Base-by-base conservation (phyloP, 2,329 filamentous ascomycete genomes). In the Niveomyces coronatus region DNA sequence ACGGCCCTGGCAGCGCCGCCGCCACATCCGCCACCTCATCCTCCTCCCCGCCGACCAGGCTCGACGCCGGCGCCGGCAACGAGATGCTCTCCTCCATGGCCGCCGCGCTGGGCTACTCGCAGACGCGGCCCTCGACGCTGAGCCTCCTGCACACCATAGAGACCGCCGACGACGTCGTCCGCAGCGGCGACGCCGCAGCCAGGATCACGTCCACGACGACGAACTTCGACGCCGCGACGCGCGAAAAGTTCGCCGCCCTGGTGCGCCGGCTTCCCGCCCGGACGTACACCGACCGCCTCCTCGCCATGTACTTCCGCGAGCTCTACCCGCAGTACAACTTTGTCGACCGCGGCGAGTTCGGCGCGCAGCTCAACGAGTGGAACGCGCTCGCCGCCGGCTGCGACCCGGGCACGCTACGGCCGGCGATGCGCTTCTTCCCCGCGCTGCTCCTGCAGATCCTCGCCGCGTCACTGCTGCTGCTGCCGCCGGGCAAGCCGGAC, bases 321-420 rank as follows among this genome's bases (percentile, higher is more conserved):
- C 66, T 76, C 50, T 78, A 79, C 52, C 73, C 67, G 63, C 68
- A 73, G 40, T 79, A 79, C 53, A 69, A 64, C 45, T 56, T 63
- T 19, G 53, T 80, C 8, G 74, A 80, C 45, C 61, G 67, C 35
- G 64, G 65, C 16, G 53, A 70, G 6, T 75, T 79, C 43, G 51
- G 61, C 35, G 53, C 57, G 18, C 67, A 74, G 44, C 62, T 79
- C 28, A 55, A 62, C 2, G 61, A 68, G 37, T 80, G 76, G 75
- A 64, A 70, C 44, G 63, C 55, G 18, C 47, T 76, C n/a, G 10
- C 68, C 74, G 3, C 48, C 61, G 61, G 20, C 52, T 67, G 7
- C 55, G 78, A 5, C 71, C 72, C 0, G 60, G 66, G 29, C 67
- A 64, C n/a, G 4, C 54, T 78, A 18, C 55, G 65, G 3, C 60